A percentile compares a stretch with the other conserved stretches of the same genome.
phyloP scores from a whole-genome alignment of 495 filamentous ascomycete genomes.

The Massariosphaeria phaeospora region DNA sequence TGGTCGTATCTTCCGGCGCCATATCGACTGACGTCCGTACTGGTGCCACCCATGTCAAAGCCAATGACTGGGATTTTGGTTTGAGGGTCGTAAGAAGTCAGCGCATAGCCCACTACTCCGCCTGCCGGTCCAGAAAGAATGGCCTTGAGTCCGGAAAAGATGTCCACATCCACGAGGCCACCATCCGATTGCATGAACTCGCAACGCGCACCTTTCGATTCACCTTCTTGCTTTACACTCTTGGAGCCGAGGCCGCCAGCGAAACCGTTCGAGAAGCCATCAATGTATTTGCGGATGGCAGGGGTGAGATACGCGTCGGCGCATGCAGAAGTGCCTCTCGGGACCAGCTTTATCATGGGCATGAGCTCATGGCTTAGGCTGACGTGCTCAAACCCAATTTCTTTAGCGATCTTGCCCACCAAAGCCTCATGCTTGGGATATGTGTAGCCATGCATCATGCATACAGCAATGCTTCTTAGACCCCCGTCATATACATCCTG shows the following conservation, averaged over 20 bases:
- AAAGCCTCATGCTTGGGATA: constrained; percentile 70
- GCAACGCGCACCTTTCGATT: constrained; percentile 57
- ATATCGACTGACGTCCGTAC: constrained; percentile 89
- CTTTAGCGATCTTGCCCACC: constrained; percentile 60
- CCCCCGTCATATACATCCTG: constrained; percentile 57
- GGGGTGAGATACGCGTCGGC: constrained; percentile 96
- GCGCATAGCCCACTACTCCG: constrained; percentile 80
- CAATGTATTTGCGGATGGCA: constrained; percentile 91
- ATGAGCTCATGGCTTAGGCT: constrained; percentile 71
- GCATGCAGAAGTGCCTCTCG: constrained; percentile 84
- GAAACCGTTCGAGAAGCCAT: constrained; percentile 76
- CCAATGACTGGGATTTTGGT: constrained; percentile 90
- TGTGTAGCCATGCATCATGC: constrained; percentile 76
- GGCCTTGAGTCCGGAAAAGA: constrained; percentile 68
- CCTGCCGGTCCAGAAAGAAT: constrained; percentile 78
- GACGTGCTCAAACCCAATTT: constrained; percentile 74
- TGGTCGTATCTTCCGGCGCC: constrained; percentile 88
- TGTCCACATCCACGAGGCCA: constrained; percentile 69
- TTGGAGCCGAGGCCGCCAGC: constrained; percentile 62
- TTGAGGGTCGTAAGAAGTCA: constrained; percentile 82
- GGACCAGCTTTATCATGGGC: constrained; percentile 91
- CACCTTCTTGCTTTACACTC: constrained; percentile 56
- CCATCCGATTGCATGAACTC: constrained; percentile 89
- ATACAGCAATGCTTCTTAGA: constrained; percentile 67
- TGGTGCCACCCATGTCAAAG: constrained; percentile 96